phyloP scores from a whole-genome alignment of 1,284 basidiomycete genomes.

The Puccinia horiana region DNA sequence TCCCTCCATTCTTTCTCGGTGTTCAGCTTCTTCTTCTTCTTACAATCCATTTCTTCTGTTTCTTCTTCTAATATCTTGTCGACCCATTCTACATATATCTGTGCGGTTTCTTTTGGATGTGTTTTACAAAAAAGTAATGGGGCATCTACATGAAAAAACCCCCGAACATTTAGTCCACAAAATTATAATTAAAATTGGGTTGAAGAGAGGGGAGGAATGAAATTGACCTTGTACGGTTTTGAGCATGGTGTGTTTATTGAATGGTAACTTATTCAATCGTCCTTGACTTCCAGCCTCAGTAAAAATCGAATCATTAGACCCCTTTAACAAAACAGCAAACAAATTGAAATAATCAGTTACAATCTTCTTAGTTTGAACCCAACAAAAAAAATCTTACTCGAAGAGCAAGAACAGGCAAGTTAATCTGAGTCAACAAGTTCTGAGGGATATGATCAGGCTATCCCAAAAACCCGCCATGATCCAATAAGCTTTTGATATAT shows the following conservation, averaged over 20 bases:
- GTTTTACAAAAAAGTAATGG: slow-evolving; percentile 20
- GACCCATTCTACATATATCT: slow-evolving; percentile 18
- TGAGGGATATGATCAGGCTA: background rate
- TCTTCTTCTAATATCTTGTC: background rate
- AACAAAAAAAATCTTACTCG: background rate
- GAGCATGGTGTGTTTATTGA: background rate
- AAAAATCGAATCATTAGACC: slow-evolving; percentile 10
- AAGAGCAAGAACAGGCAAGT: background rate
- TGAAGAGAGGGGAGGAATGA: background rate
- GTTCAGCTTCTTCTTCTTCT: background rate
- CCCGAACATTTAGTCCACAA: too few species aligned
- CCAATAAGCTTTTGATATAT: background rate
- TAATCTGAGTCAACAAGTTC: background rate
- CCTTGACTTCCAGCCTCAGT: background rate
- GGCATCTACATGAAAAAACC: slow-evolving; percentile 19
- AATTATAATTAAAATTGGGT: background rate
- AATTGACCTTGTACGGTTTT: background rate
- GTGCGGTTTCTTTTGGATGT: background rate
- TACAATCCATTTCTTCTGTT: background rate
- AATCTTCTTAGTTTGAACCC: background rate
- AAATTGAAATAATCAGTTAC: background rate
- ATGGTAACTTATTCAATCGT: slow-evolving; percentile 11
- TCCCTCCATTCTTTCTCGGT: background rate
- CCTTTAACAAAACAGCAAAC: background rate
- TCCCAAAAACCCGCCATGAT: too few species aligned